Evolutionary conservation across 148 eudicot species (phyloP).

Genomic region (Limonium bicolor): DNA sequence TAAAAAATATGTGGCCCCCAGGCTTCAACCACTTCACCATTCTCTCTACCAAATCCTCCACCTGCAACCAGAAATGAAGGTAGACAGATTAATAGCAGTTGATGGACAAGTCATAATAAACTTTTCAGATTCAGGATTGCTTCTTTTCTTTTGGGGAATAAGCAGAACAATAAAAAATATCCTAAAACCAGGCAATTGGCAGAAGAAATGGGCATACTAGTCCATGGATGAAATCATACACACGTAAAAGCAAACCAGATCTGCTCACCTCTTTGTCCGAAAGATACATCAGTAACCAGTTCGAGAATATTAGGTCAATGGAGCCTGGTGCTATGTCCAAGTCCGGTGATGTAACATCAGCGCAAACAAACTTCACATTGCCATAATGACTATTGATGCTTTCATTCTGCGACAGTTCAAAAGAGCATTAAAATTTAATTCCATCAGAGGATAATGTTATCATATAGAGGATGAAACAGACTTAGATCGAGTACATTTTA

Average conservation of each 20-base stretch:
- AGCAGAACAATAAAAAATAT: too few relatives aligned
- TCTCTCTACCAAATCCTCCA: conserved; percentile 54
- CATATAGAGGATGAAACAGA: too few relatives aligned
- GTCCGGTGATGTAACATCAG: conserved; percentile 89
- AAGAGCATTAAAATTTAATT: too few relatives aligned
- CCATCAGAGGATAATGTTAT: too few relatives aligned
- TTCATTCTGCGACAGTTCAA: conserved; percentile 93
- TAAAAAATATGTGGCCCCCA: conserved; percentile 83
- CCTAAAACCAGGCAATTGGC: too few relatives aligned
- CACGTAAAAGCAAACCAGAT: too few relatives aligned
- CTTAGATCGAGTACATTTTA: too few relatives aligned
- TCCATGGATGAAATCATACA: too few relatives aligned
- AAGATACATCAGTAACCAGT: conserved; percentile 98
- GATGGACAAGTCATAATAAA: too few relatives aligned
- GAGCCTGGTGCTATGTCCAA: conserved; percentile 53
- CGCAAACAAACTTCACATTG: conserved; percentile 90
- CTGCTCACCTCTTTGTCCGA: conserved; percentile 79
- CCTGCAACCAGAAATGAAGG: conserved; percentile 28
- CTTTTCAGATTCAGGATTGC: too few relatives aligned
- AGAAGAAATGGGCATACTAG: too few relatives aligned
- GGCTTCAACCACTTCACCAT: conserved; percentile 87
- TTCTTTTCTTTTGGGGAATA: too few relatives aligned
- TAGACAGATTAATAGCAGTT: not conserved
- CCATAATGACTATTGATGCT: conserved; percentile 54
- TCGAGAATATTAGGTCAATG: conserved; percentile 78